Percentiles rank a stretch among this genome's conserved stretches.
Conservation (phyloP, 305 asterid genomes). For the Rubia balearica region DNA sequence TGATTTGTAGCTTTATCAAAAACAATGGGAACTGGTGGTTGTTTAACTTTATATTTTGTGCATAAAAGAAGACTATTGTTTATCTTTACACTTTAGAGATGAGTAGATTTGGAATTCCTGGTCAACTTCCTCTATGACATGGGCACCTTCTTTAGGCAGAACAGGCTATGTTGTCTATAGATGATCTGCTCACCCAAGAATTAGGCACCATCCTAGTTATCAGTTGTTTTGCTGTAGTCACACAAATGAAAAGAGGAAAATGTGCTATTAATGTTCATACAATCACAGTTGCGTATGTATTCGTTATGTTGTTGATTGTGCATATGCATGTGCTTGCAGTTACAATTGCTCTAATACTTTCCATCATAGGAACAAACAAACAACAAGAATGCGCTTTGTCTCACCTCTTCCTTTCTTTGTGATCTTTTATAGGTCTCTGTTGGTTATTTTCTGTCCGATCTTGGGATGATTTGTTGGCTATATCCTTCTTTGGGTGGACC, state of each 20-base stretch:
- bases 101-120: background rate
- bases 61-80: background rate
- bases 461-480: constrained; percentile 88
- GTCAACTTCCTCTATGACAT: background rate
- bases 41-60: background rate
- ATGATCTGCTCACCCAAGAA: constrained; percentile 2
- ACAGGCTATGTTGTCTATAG: background rate
- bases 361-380: background rate
- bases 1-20: background rate
- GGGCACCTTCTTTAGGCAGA: constrained; percentile 1
- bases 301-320: background rate
- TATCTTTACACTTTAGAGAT: background rate
- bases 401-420: constrained; percentile 18
- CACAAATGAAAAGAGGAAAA: background rate
- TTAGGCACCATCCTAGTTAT: background rate
- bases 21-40: background rate
- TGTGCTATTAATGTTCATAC: background rate
- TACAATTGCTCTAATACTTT: background rate
- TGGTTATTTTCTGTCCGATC: constrained; percentile 88
- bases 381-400: constrained; percentile 1
- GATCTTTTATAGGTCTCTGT: constrained; percentile 55
- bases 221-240: background rate
- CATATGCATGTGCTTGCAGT: background rate
- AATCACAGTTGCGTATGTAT: background rate
- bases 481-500: constrained; percentile 92